Conservation (phyloP, 2,329 filamentous ascomycete genomes). For the Hypoxylon sp. region DNA sequence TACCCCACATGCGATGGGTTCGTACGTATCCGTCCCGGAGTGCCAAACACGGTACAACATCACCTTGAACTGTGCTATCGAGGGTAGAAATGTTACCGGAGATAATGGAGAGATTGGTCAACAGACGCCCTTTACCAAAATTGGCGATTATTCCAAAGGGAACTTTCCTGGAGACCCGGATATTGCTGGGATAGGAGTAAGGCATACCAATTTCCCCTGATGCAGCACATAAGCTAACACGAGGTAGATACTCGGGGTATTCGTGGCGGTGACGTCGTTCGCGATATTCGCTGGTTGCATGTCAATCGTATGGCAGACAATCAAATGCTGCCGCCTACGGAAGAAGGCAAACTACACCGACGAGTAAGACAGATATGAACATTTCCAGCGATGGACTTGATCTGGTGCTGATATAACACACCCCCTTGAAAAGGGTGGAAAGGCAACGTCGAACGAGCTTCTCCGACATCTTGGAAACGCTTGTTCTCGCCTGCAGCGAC, state of each 20-base stretch:
- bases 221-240: conserved; percentile 9
- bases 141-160: conserved; percentile 52
- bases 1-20: conserved; percentile 36
- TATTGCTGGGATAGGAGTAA: conserved; percentile 45
- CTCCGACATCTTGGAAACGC: conserved; percentile 49
- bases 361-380: conserved; percentile 22
- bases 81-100: conserved; percentile 7
- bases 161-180: conserved; percentile 42
- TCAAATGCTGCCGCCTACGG: conserved; percentile 16
- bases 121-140: conserved; percentile 23
- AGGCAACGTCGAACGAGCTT: conserved; percentile 32
- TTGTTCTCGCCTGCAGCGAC: conserved; percentile 52
- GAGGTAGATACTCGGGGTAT: conserved; percentile 43
- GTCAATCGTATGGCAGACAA: conserved; percentile 33
- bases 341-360: conserved; percentile 22
- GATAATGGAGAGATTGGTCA: neutral
- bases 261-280: conserved; percentile 43
- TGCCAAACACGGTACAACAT: conserved; percentile 39
- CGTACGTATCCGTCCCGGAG: conserved; percentile 38
- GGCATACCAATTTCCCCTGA: neutral
- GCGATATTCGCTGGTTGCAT: conserved; percentile 34
- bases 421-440: conserved; percentile 13
- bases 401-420: conserved; percentile 2
- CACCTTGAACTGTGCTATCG: conserved; percentile 34
- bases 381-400: neutral